Percentiles rank a stretch among this genome's conserved stretches.
Evolutionary conservation across 2,329 filamentous ascomycete genomes (phyloP).

Genomic region (Rhynchosporium secalis): DNA sequence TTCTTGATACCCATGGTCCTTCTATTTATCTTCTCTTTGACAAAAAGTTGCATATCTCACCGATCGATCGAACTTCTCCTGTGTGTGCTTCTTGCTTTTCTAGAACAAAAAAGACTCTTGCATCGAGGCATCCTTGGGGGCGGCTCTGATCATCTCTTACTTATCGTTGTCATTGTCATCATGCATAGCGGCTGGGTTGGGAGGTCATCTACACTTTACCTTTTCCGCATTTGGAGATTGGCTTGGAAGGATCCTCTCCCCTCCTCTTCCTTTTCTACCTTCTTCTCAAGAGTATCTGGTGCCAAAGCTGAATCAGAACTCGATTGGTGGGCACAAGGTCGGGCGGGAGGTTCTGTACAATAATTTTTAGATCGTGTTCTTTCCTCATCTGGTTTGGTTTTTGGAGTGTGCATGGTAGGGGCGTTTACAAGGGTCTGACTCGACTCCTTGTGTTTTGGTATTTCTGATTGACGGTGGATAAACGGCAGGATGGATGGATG

Average conservation of each 20-base stretch:
- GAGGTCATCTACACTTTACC: slow-evolving; percentile 24
- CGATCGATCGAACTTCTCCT: not conserved
- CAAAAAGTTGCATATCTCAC: slow-evolving; percentile 22
- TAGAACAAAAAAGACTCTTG: slow-evolving; percentile 23
- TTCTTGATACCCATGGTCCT: slow-evolving; percentile 33
- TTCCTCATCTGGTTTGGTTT: slow-evolving; percentile 3
- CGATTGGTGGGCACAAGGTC: not conserved
- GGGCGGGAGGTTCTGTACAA: slow-evolving; percentile 19
- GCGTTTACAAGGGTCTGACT: not conserved
- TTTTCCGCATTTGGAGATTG: slow-evolving; percentile 12
- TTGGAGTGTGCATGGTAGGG: slow-evolving; percentile 15
- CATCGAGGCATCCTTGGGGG: slow-evolving; percentile 30
- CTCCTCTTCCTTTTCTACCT: not conserved
- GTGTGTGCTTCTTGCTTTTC: slow-evolving; percentile 1
- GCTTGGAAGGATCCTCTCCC: slow-evolving; percentile 14
- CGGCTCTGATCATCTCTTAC: slow-evolving; percentile 11
- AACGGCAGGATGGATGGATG: slow-evolving; percentile 3
- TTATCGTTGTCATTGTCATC: slow-evolving; percentile 19
- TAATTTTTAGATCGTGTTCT: slow-evolving; percentile 5
- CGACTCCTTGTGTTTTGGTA: not conserved
- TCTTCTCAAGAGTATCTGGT: slow-evolving; percentile 19
- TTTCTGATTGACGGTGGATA: not conserved
- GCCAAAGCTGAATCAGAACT: slow-evolving; percentile 15
- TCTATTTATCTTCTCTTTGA: slow-evolving; percentile 15
- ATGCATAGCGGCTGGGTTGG: slow-evolving; percentile 33